These are phyloP conservation scores for Clonostachys byssicola DNA, from an alignment of 2,329 filamentous ascomycete genomes.

Conservation along the genomic window DNA sequence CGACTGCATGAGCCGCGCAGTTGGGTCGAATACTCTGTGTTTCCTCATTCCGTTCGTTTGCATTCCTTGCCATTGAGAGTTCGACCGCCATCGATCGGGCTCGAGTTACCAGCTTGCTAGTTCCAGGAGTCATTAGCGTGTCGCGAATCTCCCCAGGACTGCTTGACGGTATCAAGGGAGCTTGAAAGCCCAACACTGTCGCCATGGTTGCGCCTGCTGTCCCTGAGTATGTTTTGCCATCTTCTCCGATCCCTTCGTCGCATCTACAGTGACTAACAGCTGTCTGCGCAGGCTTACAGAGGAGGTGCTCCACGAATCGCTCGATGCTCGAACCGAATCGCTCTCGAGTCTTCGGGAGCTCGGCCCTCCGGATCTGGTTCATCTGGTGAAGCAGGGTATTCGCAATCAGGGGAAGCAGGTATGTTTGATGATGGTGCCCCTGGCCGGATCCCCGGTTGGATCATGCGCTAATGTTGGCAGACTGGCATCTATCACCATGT, in stretches of 20 bases:
- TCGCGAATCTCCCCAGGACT: too few species aligned
- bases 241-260: constrained; percentile 5
- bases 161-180: neutral
- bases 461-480: constrained; percentile 36
- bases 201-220: constrained; percentile 72
- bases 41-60: too few species aligned
- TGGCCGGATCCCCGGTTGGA: neutral
- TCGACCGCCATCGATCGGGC: too few species aligned
- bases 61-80: too few species aligned
- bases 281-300: constrained; percentile 73
- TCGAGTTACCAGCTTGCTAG: too few species aligned
- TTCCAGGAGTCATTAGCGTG: too few species aligned
- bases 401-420: constrained; percentile 55
- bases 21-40: too few species aligned
- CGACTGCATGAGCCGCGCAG: too few species aligned
- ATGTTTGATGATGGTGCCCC: constrained; percentile 10
- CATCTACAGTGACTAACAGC: neutral
- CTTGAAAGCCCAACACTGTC: constrained; percentile 10
- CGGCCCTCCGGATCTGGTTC: constrained; percentile 91
- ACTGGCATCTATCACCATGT: constrained; percentile 97
- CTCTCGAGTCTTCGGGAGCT: constrained; percentile 84
- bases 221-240: constrained; percentile 55
- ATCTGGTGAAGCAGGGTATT: constrained; percentile 75
- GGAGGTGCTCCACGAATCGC: constrained; percentile 84
- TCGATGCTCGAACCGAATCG: constrained; percentile 89